Percentiles rank a stretch among this genome's conserved stretches.
Evolutionary conservation across 345 rosid species (phyloP).

Genomic region (Cardamine resedifolia): DNA sequence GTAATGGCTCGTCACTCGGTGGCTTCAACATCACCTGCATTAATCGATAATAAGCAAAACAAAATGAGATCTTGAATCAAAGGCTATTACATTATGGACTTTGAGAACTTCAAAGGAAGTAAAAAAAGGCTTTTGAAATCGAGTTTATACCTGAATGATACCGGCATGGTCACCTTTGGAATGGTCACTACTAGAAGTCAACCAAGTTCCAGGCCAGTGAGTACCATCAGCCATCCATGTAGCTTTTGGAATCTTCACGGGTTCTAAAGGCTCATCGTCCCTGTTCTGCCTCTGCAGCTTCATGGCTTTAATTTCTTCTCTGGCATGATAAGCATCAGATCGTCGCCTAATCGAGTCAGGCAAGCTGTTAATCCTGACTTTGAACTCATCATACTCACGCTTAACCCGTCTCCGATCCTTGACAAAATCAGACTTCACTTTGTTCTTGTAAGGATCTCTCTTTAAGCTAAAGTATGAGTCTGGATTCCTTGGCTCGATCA

Average conservation of each 20-base stretch:
- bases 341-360: constrained; percentile 95
- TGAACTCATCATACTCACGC: constrained; percentile 98
- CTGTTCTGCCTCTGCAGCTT: constrained; percentile 81
- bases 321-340: constrained; percentile 93
- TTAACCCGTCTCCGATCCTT: constrained; percentile 91
- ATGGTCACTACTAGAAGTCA: constrained; percentile 67
- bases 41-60: neutral
- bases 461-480: constrained; percentile 90
- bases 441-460: constrained; percentile 97
- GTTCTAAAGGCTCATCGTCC: constrained; percentile 65
- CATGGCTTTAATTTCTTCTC: constrained; percentile 97
- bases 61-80: constrained; percentile 1
- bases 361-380: constrained; percentile 86
- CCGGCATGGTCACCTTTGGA: constrained; percentile 91
- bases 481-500: constrained; percentile 91
- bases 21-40: constrained; percentile 96
- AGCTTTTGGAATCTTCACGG: constrained; percentile 83
- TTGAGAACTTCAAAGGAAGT: neutral
- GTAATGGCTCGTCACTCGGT: constrained; percentile 90
- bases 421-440: constrained; percentile 80
- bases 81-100: neutral
- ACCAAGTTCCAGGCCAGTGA: constrained; percentile 99
- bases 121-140: neutral
- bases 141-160: constrained; percentile 72
- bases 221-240: constrained; percentile 99